Evolutionary conservation across 2,329 filamentous ascomycete species (phyloP).

Genomic region (Fusarium annulatum): DNA sequence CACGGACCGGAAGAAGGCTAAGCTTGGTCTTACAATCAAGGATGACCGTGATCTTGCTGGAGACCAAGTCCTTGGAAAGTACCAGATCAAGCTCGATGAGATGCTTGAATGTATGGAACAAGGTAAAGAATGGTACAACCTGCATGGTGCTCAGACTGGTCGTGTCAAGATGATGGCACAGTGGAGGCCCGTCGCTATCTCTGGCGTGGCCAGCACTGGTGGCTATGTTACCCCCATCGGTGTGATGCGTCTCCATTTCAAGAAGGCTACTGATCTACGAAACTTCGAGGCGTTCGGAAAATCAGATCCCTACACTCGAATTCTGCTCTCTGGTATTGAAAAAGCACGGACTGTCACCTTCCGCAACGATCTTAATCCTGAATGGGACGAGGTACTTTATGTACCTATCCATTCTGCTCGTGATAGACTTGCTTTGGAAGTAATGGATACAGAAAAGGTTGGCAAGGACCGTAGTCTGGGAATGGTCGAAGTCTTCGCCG

Average conservation of each 20-base stretch:
- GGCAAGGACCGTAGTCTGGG: conserved; percentile 92
- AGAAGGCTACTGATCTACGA: conserved; percentile 82
- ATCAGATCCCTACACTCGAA: conserved; percentile 92
- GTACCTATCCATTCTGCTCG: conserved; percentile 86
- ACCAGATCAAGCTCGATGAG: conserved; percentile 95
- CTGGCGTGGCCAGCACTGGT: conserved; percentile 81
- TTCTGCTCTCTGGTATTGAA: conserved; percentile 89
- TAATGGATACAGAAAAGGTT: conserved; percentile 96
- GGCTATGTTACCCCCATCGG: conserved; percentile 95
- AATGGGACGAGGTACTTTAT: conserved; percentile 96
- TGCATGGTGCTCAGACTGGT: conserved; percentile 82
- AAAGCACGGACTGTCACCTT: conserved; percentile 95
- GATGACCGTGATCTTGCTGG: conserved; percentile 88
- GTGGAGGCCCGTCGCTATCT: conserved; percentile 94
- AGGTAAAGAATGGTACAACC: conserved; percentile 95
- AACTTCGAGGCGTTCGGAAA: conserved; percentile 97
- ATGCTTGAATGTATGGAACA: conserved; percentile 91
- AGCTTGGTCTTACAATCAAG: conserved; percentile 91
- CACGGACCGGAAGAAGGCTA: conserved; percentile 90
- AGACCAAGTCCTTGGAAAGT: conserved; percentile 88
- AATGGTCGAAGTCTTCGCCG: conserved; percentile 77
- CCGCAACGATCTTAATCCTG: conserved; percentile 93
- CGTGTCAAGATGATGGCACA: conserved; percentile 90
- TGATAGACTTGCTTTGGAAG: conserved; percentile 88
- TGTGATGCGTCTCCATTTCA: conserved; percentile 94